These are phyloP conservation scores for Colletotrichum viniferum DNA, from an alignment of 2,329 filamentous ascomycete genomes.

Conservation along the genomic window DNA sequence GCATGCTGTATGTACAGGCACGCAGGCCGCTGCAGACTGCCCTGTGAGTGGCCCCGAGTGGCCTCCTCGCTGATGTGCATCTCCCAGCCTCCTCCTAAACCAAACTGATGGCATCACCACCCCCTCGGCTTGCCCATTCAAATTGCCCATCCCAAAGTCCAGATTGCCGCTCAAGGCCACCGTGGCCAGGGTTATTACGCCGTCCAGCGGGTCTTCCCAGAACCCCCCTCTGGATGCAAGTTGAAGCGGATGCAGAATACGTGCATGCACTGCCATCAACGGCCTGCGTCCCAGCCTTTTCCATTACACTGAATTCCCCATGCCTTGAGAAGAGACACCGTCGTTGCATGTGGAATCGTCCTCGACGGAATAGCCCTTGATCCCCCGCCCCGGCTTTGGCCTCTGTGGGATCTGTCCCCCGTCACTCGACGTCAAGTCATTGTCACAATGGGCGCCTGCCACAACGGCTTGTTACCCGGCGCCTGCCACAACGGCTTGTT, in stretches of 20 bases:
- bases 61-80: conserved; percentile 4
- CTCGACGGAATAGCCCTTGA: background rate
- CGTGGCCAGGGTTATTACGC: background rate
- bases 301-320: background rate
- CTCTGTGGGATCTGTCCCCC: background rate
- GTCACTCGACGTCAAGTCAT: background rate
- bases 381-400: background rate
- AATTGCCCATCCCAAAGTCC: background rate
- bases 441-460: background rate
- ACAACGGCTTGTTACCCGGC: background rate
- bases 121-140: background rate
- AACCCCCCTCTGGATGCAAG: background rate
- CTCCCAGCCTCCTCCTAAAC: conserved; percentile 5
- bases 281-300: conserved; percentile 10
- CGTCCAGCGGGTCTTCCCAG: background rate
- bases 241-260: background rate
- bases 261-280: conserved; percentile 10
- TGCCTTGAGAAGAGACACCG: background rate
- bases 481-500: background rate
- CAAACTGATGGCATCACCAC: conserved; percentile 14
- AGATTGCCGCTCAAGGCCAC: background rate
- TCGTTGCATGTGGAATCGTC: background rate
- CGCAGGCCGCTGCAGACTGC: background rate
- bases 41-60: background rate
- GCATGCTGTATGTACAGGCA: background rate